Conservation (phyloP, 140 eudicot genomes). For the Erigeron philadelphicus region DNA sequence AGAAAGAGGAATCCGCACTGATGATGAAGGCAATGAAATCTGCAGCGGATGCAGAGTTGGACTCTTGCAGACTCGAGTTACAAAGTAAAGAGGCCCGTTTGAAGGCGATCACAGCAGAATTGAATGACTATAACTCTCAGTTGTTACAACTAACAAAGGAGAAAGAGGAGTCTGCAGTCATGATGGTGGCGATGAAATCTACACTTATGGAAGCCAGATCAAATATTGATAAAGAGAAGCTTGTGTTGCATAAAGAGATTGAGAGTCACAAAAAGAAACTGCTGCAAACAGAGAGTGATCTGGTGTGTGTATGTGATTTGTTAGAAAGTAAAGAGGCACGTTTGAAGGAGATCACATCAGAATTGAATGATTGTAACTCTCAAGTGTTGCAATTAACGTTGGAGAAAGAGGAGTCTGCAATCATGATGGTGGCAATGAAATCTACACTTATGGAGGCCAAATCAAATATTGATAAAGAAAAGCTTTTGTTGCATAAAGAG, state of each 20-base stretch:
- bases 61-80: conserved; percentile 34
- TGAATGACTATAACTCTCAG: conserved; percentile 14
- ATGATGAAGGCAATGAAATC: too few species aligned
- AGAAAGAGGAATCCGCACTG: too few species aligned
- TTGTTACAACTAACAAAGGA: conserved; percentile 14
- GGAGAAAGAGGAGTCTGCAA: conserved; percentile 7
- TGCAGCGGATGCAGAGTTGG: too few species aligned
- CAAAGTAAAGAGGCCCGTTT: conserved; percentile 31
- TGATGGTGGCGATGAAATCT: too few species aligned
- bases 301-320: conserved; percentile 25
- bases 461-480: background rate
- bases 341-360: background rate
- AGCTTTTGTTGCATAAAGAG: background rate
- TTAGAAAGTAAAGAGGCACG: background rate
- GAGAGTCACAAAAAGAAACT: conserved; percentile 38
- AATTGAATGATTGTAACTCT: background rate
- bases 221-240: conserved; percentile 34
- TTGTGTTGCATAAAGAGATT: conserved; percentile 36
- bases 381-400: background rate
- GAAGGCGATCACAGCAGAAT: conserved; percentile 33
- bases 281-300: conserved; percentile 32
- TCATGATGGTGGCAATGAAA: background rate
- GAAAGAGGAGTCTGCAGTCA: too few species aligned
- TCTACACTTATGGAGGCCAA: background rate
- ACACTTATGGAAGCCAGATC: conserved; percentile 33